Percentiles rank a stretch among this genome's conserved stretches.
Conservation (phyloP, 371 early-diverging fungal genomes). For the Syncephalastrum monosporum region DNA sequence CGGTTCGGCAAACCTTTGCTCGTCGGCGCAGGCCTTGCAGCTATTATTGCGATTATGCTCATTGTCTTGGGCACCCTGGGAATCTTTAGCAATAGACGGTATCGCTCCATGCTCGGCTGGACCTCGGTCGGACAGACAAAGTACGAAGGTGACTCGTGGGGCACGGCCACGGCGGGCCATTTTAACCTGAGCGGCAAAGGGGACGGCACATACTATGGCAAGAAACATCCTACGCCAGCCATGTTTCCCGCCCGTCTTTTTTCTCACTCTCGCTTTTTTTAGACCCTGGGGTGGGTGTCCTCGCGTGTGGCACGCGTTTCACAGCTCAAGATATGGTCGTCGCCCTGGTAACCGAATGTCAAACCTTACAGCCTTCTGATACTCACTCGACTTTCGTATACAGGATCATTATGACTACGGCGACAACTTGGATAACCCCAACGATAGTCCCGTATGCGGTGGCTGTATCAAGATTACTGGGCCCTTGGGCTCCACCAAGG, state of each 20-base stretch:
- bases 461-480: constrained; percentile 41
- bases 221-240: neutral
- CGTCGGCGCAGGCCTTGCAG: constrained; percentile 19
- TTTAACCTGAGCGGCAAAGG: constrained; percentile 41
- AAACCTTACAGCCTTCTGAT: neutral
- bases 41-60: constrained; percentile 32
- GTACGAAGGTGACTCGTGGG: constrained; percentile 40
- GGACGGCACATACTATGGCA: constrained; percentile 51
- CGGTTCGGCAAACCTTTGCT: constrained; percentile 34
- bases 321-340: constrained; percentile 39
- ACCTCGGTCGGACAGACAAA: constrained; percentile 34
- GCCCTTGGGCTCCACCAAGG: constrained; percentile 34
- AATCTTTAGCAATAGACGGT: constrained; percentile 31
- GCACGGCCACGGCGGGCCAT: constrained; percentile 26
- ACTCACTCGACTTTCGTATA: neutral
- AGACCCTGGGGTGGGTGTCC: constrained; percentile 47
- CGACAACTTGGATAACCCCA: constrained; percentile 29
- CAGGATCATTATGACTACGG: constrained; percentile 48
- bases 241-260: too few species aligned
- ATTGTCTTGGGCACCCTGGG: constrained; percentile 34
- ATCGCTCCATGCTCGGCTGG: constrained; percentile 23
- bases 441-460: constrained; percentile 46
- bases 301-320: constrained; percentile 39
- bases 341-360: constrained; percentile 31
- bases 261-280: constrained; percentile 1